Evolutionary conservation across 129 eudicot genomes (phyloP).

Genomic region (Chrysanthemum seticuspe): DNA sequence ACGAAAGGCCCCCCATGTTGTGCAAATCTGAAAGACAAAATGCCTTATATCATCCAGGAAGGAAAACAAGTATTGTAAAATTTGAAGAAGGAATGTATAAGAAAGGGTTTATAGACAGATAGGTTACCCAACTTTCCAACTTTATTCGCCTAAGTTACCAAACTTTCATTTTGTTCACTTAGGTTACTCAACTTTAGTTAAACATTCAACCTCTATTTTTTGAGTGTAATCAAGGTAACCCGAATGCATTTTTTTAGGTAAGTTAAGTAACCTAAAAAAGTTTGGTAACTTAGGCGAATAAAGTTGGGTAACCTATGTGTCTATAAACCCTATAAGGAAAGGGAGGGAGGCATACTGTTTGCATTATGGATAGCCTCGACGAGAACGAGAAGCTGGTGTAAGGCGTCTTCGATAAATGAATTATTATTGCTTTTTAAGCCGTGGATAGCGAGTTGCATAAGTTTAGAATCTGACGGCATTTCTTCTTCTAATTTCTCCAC

Average conservation of each 20-base stretch:
- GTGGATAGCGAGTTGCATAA: constrained; percentile 71
- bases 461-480: constrained; percentile 83
- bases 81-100: background rate
- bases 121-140: no score
- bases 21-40: constrained; percentile 55
- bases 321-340: constrained; percentile 3
- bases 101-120: no score
- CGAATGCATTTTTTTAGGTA: no score
- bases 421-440: constrained; percentile 43
- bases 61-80: background rate
- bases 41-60: background rate
- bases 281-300: no score
- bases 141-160: no score
- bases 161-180: no score
- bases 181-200: no score
- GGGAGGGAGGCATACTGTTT: constrained; percentile 47
- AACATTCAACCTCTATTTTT: no score
- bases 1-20: constrained; percentile 77
- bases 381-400: constrained; percentile 78
- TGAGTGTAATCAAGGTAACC: no score
- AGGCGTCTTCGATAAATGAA: constrained; percentile 74
- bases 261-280: no score
- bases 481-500: constrained; percentile 58
- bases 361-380: constrained; percentile 95
- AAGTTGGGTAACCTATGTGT: no score